Percentiles rank a stretch among this genome's conserved stretches.
These are phyloP conservation scores for Coemansia sp. DNA, from an alignment of 371 early-diverging fungal genomes.

Conservation along the genomic window DNA sequence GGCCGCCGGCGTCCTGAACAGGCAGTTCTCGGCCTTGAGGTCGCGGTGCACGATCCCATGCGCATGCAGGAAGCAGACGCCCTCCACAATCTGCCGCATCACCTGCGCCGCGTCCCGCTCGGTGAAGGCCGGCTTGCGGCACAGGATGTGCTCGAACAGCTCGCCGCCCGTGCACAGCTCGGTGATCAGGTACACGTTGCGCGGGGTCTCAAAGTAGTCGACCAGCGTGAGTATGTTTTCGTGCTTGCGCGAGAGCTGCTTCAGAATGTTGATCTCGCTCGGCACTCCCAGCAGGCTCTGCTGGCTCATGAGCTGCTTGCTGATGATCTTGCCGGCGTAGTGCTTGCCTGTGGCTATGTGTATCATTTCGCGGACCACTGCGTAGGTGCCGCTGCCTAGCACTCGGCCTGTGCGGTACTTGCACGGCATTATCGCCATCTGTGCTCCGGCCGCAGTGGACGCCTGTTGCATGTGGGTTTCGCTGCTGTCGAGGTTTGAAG, in stretches of 20 bases:
- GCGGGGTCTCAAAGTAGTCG: conserved; percentile 91
- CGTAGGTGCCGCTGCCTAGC: conserved; percentile 66
- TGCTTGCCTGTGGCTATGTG: conserved; percentile 78
- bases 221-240: conserved; percentile 81
- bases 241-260: conserved; percentile 80
- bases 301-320: conserved; percentile 85
- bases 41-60: conserved; percentile 84
- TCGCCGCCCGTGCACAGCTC: conserved; percentile 90
- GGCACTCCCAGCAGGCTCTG: conserved; percentile 85
- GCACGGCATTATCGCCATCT: too few relatives aligned
- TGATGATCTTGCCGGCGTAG: conserved; percentile 91
- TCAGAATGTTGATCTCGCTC: conserved; percentile 89
- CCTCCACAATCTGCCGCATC: conserved; percentile 80
- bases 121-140: conserved; percentile 71
- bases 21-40: conserved; percentile 78
- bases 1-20: conserved; percentile 45
- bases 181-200: conserved; percentile 90
- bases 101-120: conserved; percentile 71
- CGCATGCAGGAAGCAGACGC: conserved; percentile 76
- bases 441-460: too few relatives aligned
- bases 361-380: conserved; percentile 65
- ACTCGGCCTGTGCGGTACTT: conserved; percentile 54
- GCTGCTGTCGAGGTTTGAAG: neutral
- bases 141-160: conserved; percentile 85
- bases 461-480: too few relatives aligned